Conservation (phyloP, 2,329 filamentous ascomycete genomes). For the Sphaerulina populicola region DNA sequence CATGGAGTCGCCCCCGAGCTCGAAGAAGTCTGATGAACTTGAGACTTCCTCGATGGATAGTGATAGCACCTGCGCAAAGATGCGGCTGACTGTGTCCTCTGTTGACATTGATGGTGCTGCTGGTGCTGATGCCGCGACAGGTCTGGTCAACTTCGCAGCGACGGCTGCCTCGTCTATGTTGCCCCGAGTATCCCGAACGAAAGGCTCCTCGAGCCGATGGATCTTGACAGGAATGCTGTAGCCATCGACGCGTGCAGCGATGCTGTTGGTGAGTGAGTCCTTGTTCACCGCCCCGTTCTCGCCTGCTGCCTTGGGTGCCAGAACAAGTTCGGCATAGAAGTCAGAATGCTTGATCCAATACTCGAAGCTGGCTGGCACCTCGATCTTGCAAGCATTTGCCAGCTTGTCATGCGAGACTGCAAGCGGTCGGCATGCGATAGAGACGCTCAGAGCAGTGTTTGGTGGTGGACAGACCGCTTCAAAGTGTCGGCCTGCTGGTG, state of each 20-base stretch:
- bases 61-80: constrained; percentile 43
- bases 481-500: constrained; percentile 42
- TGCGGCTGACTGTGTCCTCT: constrained; percentile 37
- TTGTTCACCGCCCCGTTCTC: constrained; percentile 6
- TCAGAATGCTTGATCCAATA: constrained; percentile 27
- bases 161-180: constrained; percentile 21
- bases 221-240: constrained; percentile 28
- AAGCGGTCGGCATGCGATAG: constrained; percentile 31
- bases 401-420: constrained; percentile 15
- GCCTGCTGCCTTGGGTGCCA: constrained; percentile 25
- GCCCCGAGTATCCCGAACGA: constrained; percentile 23
- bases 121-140: not conserved
- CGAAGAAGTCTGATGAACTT: constrained; percentile 44
- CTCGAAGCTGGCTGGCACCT: constrained; percentile 21
- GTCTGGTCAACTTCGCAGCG: constrained; percentile 11
- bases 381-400: constrained; percentile 12
- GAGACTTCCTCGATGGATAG: constrained; percentile 36
- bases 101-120: constrained; percentile 9
- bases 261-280: constrained; percentile 13
- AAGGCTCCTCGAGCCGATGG: constrained; percentile 23
- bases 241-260: constrained; percentile 23
- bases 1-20: constrained; percentile 48
- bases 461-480: constrained; percentile 44
- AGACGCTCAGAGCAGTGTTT: constrained; percentile 40
- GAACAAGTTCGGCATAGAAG: constrained; percentile 31